Percentiles rank a stretch among this genome's conserved stretches.
Evolutionary conservation across 208 protist genomes (phyloP).

Genomic region (Vickermania spadyakhi): DNA sequence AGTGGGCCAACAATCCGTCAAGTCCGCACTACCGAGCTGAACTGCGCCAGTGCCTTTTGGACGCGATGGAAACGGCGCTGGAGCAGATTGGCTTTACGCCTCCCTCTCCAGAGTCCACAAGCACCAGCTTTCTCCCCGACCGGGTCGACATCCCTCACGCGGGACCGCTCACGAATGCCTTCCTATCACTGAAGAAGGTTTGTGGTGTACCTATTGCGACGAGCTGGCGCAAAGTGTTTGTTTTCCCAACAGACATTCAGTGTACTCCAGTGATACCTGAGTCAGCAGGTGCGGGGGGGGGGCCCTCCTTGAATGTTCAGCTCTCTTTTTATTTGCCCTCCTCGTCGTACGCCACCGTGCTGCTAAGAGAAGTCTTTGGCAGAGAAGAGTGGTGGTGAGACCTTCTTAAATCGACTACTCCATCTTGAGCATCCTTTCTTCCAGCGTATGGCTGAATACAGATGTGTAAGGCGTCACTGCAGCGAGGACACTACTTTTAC

Average conservation of each 20-base stretch:
- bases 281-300: neutral
- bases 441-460: too few species aligned
- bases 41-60: neutral
- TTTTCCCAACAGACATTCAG: conserved; percentile 8
- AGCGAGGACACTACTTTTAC: neutral
- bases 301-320: conserved; percentile 7
- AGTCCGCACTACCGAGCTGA: too few species aligned
- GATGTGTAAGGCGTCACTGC: too few species aligned
- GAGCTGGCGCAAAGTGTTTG: conserved; percentile 38
- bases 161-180: conserved; percentile 17
- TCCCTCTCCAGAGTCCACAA: neutral
- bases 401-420: too few species aligned
- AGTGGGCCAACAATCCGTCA: too few species aligned
- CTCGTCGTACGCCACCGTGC: conserved; percentile 79
- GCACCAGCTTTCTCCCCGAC: neutral
- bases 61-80: conserved; percentile 6
- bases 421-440: too few species aligned
- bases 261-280: neutral
- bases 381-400: conserved; percentile 55
- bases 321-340: conserved; percentile 55
- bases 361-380: conserved; percentile 61
- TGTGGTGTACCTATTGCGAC: conserved; percentile 58
- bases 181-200: conserved; percentile 34
- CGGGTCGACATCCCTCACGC: neutral
- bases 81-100: conserved; percentile 5